Percentiles rank a stretch among this genome's conserved stretches.
phyloP scores from a whole-genome alignment of 2,329 filamentous ascomycete species.

The Botrytis paeoniae region DNA sequence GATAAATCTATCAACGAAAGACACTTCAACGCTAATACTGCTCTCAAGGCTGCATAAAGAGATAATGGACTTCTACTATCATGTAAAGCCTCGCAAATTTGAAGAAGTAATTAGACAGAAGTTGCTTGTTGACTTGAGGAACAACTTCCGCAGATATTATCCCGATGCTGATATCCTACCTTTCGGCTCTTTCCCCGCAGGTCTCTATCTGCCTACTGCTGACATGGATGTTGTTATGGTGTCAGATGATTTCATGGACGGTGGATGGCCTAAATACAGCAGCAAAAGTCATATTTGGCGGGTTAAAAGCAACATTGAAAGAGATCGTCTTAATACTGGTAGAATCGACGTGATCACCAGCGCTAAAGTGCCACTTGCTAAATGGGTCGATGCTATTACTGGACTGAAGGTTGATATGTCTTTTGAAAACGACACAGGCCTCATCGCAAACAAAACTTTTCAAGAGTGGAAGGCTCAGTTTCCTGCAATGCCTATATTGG shows the following conservation, averaged over 20 bases:
- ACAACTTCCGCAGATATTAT: constrained; percentile 54
- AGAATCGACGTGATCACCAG: constrained; percentile 65
- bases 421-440: constrained; percentile 85
- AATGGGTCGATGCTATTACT: constrained; percentile 77
- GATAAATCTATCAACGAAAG: constrained; percentile 1
- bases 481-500: constrained; percentile 81
- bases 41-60: constrained; percentile 75
- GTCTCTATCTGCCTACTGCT: constrained; percentile 69
- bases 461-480: constrained; percentile 73
- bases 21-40: constrained; percentile 22
- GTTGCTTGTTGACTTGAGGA: constrained; percentile 66
- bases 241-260: constrained; percentile 55
- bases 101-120: constrained; percentile 73
- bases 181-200: constrained; percentile 94
- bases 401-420: constrained; percentile 87
- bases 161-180: constrained; percentile 60
- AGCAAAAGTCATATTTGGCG: constrained; percentile 48
- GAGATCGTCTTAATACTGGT: constrained; percentile 54
- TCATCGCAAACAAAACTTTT: constrained; percentile 79
- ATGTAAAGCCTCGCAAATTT: constrained; percentile 71
- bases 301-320: constrained; percentile 59
- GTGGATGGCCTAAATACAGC: constrained; percentile 45
- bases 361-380: constrained; percentile 88
- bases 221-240: constrained; percentile 94
- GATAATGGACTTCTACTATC: constrained; percentile 83